phyloP scores from a whole-genome alignment of 352 stramenopile species.

The Peronosclerospora sorghi region DNA sequence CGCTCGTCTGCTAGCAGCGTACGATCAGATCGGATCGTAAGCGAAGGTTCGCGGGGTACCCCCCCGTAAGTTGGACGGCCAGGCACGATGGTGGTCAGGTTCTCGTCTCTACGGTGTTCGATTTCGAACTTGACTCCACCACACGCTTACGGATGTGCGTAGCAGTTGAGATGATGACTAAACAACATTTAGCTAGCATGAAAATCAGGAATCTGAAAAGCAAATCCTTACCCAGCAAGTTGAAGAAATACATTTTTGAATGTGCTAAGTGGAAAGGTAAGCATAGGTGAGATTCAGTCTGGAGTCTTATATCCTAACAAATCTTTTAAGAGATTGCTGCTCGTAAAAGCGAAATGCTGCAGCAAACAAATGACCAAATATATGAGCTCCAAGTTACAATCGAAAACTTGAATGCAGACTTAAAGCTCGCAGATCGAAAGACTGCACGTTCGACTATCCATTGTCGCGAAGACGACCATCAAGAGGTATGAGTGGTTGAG shows the following conservation, averaged over 20 bases:
- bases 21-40: too few relatives aligned
- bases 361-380: constrained; percentile 37
- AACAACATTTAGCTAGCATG: constrained; percentile 7
- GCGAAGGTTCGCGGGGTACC: too few relatives aligned
- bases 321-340: constrained; percentile 20
- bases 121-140: too few relatives aligned
- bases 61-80: too few relatives aligned
- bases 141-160: too few relatives aligned
- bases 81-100: too few relatives aligned
- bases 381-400: constrained; percentile 44
- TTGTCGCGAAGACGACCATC: constrained; percentile 16
- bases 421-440: constrained; percentile 14
- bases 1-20: too few relatives aligned
- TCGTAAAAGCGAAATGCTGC: constrained; percentile 31
- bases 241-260: constrained; percentile 14
- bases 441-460: constrained; percentile 1
- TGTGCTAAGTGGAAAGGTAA: constrained; percentile 24
- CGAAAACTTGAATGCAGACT: constrained; percentile 46
- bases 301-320: constrained; percentile 1
- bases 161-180: too few relatives aligned
- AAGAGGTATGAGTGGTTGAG: constrained; percentile 21
- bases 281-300: background rate
- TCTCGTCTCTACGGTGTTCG: too few relatives aligned
- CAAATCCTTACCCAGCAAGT: constrained; percentile 10
- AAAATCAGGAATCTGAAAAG: constrained; percentile 11